Base-by-base conservation (phyloP, 495 filamentous ascomycete genomes). In the Mytilinidion resinicola region DNA sequence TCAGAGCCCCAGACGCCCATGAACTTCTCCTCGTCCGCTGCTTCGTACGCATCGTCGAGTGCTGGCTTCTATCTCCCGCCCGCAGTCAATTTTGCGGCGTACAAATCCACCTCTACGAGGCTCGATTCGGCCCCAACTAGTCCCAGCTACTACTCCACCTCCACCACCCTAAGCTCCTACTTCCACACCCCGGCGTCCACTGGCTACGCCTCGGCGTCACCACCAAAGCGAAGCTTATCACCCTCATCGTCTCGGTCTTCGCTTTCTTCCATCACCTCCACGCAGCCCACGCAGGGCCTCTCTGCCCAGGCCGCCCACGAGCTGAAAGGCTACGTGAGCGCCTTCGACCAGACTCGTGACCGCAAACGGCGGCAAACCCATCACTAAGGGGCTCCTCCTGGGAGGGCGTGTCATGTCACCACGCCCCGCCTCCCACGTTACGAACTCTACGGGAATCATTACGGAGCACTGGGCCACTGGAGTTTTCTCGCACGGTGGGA, bases 241-340 rank as follows among this genome's bases (percentile, higher is more conserved):
- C 85, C 88, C 9, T 93, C 91, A 33, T 87, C 86, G 30, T 96
- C 91, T 7, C 87, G 89, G 65, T 88, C 87, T 53, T 95, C 89
- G 49, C 80, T 96, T 36, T 87, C 82, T 61, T 95, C 90, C 17
- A 80, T 91, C 38, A 80, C 82, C 53, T 88, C 85, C 15, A 76
- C 78, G 4, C 72, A 73, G 15, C 67, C 73, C n/a, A 71, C 76
- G 43, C 53, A 51, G 12, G 82, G 84, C 56, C 75, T 92, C 58
- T 88, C 90, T 15, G 84, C 86, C 52, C 86, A 89, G 70, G 83
- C 87, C 21, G 83, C 85, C 59, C 85, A 81, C 69, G 88, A 95
- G 71, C 81, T 96, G 50, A 82, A 87, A 47, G 85, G 85, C 56
- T 96, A 96, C 71, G 88, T 89, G 36, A 86, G 83, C 69, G 89